phyloP scores from a whole-genome alignment of 192 early-diverging fungal genomes.

The Coemansia sp. region DNA sequence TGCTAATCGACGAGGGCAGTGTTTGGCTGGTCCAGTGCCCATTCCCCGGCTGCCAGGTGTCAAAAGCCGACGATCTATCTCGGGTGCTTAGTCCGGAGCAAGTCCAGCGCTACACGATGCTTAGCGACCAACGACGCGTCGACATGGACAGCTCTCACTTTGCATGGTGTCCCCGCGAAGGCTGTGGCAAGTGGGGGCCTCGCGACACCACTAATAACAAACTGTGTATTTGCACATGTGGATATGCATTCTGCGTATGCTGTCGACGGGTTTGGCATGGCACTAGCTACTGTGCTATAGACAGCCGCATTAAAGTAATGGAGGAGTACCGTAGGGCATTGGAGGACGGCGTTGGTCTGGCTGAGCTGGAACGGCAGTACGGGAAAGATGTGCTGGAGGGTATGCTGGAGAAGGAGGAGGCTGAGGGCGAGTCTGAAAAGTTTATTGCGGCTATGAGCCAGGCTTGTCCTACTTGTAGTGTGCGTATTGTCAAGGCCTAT shows the following conservation, averaged over 20 bases:
- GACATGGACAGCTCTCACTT: slow-evolving; percentile 13
- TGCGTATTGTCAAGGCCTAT: slow-evolving; percentile 23
- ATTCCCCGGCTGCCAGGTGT: slow-evolving; percentile 11
- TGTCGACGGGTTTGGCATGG: slow-evolving; percentile 36
- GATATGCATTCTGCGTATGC: slow-evolving; percentile 27
- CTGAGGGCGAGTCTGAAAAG: background rate
- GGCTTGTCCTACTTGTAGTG: slow-evolving; percentile 26
- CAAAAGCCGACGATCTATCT: background rate
- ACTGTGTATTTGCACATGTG: slow-evolving; percentile 23
- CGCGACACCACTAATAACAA: background rate
- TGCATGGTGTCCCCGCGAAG: slow-evolving; percentile 28
- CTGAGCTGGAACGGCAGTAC: slow-evolving; percentile 19
- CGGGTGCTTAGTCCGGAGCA: slow-evolving; percentile 6
- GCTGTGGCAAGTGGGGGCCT: slow-evolving; percentile 16
- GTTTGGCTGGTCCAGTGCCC: slow-evolving; percentile 20
- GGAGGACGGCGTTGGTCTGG: background rate
- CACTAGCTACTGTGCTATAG: slow-evolving; percentile 20
- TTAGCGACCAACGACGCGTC: slow-evolving; percentile 19
- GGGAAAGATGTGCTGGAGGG: slow-evolving; percentile 8
- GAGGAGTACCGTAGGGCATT: slow-evolving; percentile 14
- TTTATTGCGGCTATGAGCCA: background rate
- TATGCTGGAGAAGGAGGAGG: slow-evolving; percentile 10
- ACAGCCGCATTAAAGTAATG: slow-evolving; percentile 1
- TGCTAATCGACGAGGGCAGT: slow-evolving; percentile 27
- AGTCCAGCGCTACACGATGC: background rate